Evolutionary conservation across 2,329 filamentous ascomycete genomes (phyloP).

Genomic region (Aspergillus sergii): DNA sequence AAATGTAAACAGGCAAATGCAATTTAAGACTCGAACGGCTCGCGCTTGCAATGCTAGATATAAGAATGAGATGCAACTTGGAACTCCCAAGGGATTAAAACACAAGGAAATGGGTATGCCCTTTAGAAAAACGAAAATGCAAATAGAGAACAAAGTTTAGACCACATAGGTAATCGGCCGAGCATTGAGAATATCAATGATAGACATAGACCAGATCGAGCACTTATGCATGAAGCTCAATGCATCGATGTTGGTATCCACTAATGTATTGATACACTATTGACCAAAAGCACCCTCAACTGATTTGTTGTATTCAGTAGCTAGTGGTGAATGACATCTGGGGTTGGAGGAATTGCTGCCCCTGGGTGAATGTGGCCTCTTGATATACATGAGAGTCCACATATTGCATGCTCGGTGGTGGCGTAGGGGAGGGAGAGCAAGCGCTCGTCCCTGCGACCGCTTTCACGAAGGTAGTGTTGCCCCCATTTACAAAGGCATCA

Average conservation of each 20-base stretch:
- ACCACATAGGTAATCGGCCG: conserved; percentile 13
- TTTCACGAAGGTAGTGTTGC: conserved; percentile 37
- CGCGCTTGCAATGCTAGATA: conserved; percentile 52
- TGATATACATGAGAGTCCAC: conserved; percentile 39
- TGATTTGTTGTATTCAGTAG: conserved; percentile 26
- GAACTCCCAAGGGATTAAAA: conserved; percentile 33
- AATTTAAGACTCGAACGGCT: conserved; percentile 39
- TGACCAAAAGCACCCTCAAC: conserved; percentile 7
- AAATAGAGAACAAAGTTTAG: conserved; percentile 16
- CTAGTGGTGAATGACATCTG: conserved; percentile 38
- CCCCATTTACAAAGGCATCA: conserved; percentile 41
- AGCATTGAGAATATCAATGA: conserved; percentile 16
- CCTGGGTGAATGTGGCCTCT: conserved; percentile 37
- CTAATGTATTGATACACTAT: conserved; percentile 14
- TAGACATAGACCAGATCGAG: conserved; percentile 18
- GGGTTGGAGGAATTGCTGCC: conserved; percentile 36
- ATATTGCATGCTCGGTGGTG: conserved; percentile 40
- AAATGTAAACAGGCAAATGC: conserved; percentile 25
- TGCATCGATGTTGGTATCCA: conserved; percentile 10
- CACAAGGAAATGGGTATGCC: conserved; percentile 39
- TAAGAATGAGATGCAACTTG: conserved; percentile 39
- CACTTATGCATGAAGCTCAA: conserved; percentile 17
- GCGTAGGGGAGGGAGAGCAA: conserved; percentile 43
- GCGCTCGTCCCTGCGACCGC: conserved; percentile 26
- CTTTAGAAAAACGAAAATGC: conserved; percentile 34